A percentile compares a stretch with the other conserved stretches of the same genome.
Conservation (phyloP, 352 stramenopile species). For the Ophiocytium majus region DNA sequence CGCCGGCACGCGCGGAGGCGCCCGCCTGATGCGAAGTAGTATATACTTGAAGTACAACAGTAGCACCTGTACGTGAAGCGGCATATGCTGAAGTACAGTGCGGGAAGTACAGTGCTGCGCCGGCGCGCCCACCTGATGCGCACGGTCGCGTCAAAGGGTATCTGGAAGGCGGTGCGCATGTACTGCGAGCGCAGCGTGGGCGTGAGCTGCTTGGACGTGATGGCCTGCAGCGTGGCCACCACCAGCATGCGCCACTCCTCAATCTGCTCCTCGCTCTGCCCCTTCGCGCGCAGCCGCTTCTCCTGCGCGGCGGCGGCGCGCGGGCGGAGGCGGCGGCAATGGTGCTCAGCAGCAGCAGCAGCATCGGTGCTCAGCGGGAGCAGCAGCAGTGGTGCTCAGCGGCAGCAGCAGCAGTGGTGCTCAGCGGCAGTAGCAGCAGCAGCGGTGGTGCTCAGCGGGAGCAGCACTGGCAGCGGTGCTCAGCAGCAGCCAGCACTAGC, state of each 20-base stretch:
- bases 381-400: no score
- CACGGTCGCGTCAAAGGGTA: constrained; percentile 78
- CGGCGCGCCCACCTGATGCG: constrained; percentile 56
- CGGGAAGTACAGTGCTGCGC: no score
- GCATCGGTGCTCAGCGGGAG: no score
- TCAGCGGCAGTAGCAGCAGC: no score
- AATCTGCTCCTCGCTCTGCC: constrained; percentile 59
- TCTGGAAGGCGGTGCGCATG: constrained; percentile 80
- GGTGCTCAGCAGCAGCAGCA: no score
- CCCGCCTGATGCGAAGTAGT: not conserved
- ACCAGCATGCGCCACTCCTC: constrained; percentile 69
- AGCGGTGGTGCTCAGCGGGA: no score
- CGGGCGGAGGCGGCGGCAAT: no score
- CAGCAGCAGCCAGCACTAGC: no score
- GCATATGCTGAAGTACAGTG: no score
- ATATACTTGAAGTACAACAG: not conserved
- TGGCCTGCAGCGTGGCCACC: constrained; percentile 71
- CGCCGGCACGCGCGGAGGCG: not conserved
- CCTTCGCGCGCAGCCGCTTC: constrained; percentile 57
- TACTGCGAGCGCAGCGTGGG: constrained; percentile 76
- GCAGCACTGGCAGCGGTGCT: no score
- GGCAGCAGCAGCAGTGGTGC: no score
- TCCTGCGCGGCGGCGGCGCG: no score
- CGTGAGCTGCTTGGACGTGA: constrained; percentile 73
- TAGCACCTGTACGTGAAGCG: not conserved